phyloP scores from a whole-genome alignment of 495 filamentous ascomycete genomes.

The Aspergillus hancockii region DNA sequence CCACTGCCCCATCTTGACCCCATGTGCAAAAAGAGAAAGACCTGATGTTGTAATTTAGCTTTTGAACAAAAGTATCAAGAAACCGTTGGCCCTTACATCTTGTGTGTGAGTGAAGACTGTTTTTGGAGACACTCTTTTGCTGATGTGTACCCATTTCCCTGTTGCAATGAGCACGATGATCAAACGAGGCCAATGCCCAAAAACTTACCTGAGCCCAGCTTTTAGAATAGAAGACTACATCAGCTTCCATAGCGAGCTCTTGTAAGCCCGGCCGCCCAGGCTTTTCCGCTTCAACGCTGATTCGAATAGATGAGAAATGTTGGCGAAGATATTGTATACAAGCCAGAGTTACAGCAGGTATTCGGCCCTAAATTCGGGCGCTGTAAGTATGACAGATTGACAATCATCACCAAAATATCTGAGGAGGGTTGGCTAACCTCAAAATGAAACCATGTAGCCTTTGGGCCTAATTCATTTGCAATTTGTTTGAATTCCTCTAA shows the following conservation, averaged over 20 bases:
- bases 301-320: constrained; percentile 41
- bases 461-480: constrained; percentile 28
- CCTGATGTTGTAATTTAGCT: constrained; percentile 32
- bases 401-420: neutral
- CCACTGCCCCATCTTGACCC: constrained; percentile 61
- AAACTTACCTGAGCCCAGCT: constrained; percentile 64
- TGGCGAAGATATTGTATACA: constrained; percentile 61
- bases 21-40: constrained; percentile 66
- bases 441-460: constrained; percentile 69
- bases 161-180: neutral
- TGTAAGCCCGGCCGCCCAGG: constrained; percentile 60
- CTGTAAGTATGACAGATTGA: constrained; percentile 5
- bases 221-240: constrained; percentile 71
- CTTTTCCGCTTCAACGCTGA: constrained; percentile 75
- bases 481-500: constrained; percentile 51
- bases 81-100: constrained; percentile 40
- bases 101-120: constrained; percentile 41
- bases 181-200: neutral
- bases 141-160: constrained; percentile 50
- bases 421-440: constrained; percentile 49
- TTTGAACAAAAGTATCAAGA: neutral
- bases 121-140: constrained; percentile 50
- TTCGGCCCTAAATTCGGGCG: constrained; percentile 56
- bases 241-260: constrained; percentile 60
- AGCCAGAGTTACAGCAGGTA: constrained; percentile 59